Evolutionary conservation across 2,329 filamentous ascomycete species (phyloP), one percentile per base, ranked within the genome.

Genomic region (Microcyclospora tardicrescens): DNA sequence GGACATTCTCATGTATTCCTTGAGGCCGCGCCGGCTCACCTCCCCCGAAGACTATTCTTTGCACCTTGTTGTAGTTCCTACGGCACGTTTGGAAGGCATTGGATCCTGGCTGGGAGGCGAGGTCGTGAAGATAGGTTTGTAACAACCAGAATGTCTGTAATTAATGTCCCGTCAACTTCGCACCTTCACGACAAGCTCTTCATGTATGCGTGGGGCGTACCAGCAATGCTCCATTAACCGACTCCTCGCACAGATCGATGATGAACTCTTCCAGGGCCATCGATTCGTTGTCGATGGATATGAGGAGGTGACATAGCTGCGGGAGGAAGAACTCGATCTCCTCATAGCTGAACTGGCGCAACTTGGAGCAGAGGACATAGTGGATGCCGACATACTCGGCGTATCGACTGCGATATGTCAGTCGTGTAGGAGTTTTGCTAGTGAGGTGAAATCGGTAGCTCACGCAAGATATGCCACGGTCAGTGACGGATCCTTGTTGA

Each of bases 321-420:
- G 84, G 84, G 36, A 91, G 73, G 69, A 89, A 91, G 77, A 91
- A 91, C 64, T 91, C 84, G 59, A 91, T 87, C 64, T 91, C 83
- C 68, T 86, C 81, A 66, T 89, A 91, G 48, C 81, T 81, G 59
- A 91, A 91, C 62, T 84, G 81, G 58, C 84, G 82, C 58, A 91
- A 72, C 73, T 91, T 91, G 55, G 80, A 81, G 69, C 84, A 89
- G 46, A 91, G 75, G 45, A 86, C 82, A 69, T 89, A 85, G 65
- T 89, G 83, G 57, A 91, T 89, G 54, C 84, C 84, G 60, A 91
- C 81, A 70, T 91, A 82, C 64, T 89, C 80, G 60, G 84, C 82
- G 67, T 91, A 91, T 54, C 84, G 83, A 55, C 84, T 89, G 61
- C 43, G 35, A 33, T 34, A 37, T 35, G 41, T 46, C 48, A 52